Percentiles rank a stretch among this genome's conserved stretches.
phyloP scores from a whole-genome alignment of 2,329 filamentous ascomycete species.

The Botrytis byssoidea region DNA sequence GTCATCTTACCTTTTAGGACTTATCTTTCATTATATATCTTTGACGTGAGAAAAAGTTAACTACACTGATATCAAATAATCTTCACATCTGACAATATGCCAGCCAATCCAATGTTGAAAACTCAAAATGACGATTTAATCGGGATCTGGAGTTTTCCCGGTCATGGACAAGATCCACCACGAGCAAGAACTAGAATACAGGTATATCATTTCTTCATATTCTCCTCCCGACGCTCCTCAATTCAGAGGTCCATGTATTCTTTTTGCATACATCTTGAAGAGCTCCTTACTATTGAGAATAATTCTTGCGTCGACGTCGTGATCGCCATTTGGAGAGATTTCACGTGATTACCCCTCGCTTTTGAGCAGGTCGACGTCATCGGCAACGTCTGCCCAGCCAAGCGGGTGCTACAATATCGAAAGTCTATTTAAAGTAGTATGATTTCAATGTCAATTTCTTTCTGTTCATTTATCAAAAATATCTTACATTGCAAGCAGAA shows the following conservation, averaged over 20 bases:
- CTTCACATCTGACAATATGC: neutral
- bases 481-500: neutral
- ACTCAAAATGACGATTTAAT: neutral
- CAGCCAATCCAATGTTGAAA: neutral
- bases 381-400: conserved; percentile 7
- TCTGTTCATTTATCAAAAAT: neutral
- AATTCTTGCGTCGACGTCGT: neutral
- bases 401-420: neutral
- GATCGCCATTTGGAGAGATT: neutral
- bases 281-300: neutral
- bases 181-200: neutral
- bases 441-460: neutral
- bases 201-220: neutral
- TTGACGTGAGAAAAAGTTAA: neutral
- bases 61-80: neutral
- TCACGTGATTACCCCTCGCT: conserved; percentile 16
- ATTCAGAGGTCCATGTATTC: neutral
- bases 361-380: conserved; percentile 8
- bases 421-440: neutral
- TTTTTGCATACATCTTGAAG: neutral
- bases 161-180: neutral
- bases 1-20: neutral
- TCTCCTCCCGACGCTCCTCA: neutral
- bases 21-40: neutral
- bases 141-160: neutral